Evolutionary conservation across 2,329 filamentous ascomycete genomes (phyloP), one percentile per base, ranked within the genome.

Genomic region (Colletotrichum plurivorum): DNA sequence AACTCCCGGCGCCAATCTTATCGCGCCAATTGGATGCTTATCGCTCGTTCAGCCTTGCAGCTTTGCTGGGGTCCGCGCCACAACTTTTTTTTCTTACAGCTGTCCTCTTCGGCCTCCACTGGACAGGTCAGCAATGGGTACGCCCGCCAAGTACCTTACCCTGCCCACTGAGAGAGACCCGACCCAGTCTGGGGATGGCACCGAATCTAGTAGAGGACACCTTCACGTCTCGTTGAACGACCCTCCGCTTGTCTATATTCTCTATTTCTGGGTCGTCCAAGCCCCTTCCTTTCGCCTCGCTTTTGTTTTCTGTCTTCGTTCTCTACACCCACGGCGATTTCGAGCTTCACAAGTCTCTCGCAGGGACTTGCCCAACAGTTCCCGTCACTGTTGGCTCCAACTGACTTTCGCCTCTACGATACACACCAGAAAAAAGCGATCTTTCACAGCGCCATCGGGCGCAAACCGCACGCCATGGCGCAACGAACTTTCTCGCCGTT

Each of bases 401-500:
- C 22, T 46, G 25, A 52, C 51, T 16, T 10, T 31, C 46, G 31
- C 60, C 54, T 67, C 52, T 55, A 27, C 36, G 49, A 65, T 27
- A 69, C 54, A 36, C 13, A 45, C 60, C 45, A 16, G 20, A 18
- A 46, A 43, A 10, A 53, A 43, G 39, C 45, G 8, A 64, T 16
- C 45, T 36, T 39, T 48, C 16, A 22, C 57, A 45, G 67, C 67
- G 67, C 67, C 67, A 54, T 68, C 63, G 67, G 64, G 67, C 76
- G 16, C 63, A 70, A 72, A 55, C 53, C 57, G 69, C 49, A 56
- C 62, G 63, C 41, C 36, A 83, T 83, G 81, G 76, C 78, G 71
- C 72, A 75, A 53, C 70, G 73, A 71, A 73, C 75, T 71, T 73
- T 75, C 20, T 81, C 81, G 65, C 78, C 80, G 48, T 73, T 83